Evolutionary conservation across 805 yeast species (phyloP), one percentile per base, ranked within the genome.

Genomic region (Starmerella sp.): DNA sequence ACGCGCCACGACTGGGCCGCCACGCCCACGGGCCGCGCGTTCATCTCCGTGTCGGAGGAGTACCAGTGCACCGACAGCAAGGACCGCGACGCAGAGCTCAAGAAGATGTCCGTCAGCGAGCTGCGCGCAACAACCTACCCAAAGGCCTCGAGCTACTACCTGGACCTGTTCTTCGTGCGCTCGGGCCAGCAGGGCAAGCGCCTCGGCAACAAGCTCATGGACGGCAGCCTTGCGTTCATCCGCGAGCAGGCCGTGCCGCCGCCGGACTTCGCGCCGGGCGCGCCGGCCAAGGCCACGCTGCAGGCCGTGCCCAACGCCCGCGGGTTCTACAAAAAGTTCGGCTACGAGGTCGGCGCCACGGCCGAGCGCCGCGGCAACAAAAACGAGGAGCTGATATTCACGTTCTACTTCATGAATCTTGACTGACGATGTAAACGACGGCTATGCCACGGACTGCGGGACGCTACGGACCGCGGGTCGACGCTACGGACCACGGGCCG

Each of bases 281-380:
- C 52, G 6, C 46, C 51, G 9, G 30, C 55, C 4, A 53, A 53
- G 37, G 37, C 46, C 14, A 31, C 38, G 3, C 36, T 53, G 39
- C 55, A 53, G 48, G 35, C 52, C n/a, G 52, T 35, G 36, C 55
- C 55, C 28, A 34, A 53, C 4, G 55, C 55, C 6, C 52, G 48
- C 43, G 52, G 52, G 14, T 53, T 47, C 52, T 53, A 53, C 42
- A 49, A 53, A 17, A 31, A 41, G 29, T 48, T 34, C 34, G 51
- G 51, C 34, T 48, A 36, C 32, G 22, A 17, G 28, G 35, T n/a
- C 9, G 51, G 51, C 51, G 51, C 15, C n/a, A 15, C 8, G 6
- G 51, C 51, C 11, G 35, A 35, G 30, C 41, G 51, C 7, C 13
- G 22, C 13, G 43, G 41, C 35, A 11, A 36, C 5, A 22, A 35